Conservation (phyloP, 441 rosid genomes). For the Corymbia citriodora region DNA sequence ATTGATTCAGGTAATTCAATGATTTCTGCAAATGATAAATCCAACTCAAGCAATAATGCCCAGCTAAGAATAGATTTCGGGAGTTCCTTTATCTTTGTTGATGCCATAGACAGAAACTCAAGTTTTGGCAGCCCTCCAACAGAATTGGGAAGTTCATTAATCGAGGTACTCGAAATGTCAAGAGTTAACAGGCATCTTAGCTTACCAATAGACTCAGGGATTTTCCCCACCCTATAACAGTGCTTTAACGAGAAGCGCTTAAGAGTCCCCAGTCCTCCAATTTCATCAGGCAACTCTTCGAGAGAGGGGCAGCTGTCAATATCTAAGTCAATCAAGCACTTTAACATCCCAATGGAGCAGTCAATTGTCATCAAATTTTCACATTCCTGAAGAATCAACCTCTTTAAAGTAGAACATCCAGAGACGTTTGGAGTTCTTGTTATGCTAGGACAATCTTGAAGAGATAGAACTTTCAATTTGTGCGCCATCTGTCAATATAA, state of each 20-base stretch:
- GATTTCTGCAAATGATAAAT: background rate
- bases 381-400: background rate
- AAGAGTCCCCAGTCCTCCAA: background rate
- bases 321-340: background rate
- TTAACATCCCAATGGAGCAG: background rate
- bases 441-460: background rate
- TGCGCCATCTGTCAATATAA: background rate
- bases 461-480: constrained; percentile 7
- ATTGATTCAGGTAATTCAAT: background rate
- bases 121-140: background rate
- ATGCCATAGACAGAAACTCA: background rate
- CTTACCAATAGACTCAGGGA: background rate
- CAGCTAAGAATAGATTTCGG: background rate
- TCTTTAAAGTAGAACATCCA: background rate
- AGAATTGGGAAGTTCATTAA: background rate
- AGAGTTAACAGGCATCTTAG: background rate
- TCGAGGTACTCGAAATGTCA: background rate
- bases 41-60: background rate
- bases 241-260: background rate
- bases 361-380: background rate
- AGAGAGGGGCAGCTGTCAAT: background rate
- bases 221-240: background rate
- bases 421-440: background rate
- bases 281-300: background rate
- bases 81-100: background rate